Percentiles rank a stretch among this genome's conserved stretches.
These are phyloP conservation scores for Solanum gracilifrons DNA, from an alignment of 257 asterid species.

Conservation along the genomic window DNA sequence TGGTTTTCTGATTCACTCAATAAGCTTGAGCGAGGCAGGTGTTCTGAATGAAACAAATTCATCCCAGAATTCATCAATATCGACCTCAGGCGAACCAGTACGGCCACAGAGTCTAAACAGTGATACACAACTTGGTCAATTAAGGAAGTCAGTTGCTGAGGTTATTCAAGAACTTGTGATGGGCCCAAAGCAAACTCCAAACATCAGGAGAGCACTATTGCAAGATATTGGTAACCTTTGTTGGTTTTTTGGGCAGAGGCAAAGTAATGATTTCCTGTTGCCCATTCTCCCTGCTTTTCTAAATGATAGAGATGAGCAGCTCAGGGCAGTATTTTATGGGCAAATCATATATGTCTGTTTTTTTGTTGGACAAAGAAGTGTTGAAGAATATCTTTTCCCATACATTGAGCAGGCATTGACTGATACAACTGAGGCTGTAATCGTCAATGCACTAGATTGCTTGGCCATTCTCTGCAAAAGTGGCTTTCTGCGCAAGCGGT, in stretches of 20 bases:
- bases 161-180: constrained; percentile 97
- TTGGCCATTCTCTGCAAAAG: constrained; percentile 85
- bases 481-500: constrained; percentile 71
- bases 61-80: constrained; percentile 40
- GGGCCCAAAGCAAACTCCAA: constrained; percentile 99
- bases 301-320: constrained; percentile 96
- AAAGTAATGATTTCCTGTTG: constrained; percentile 89
- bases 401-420: constrained; percentile 95
- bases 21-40: constrained; percentile 95
- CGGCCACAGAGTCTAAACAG: constrained; percentile 40
- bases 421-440: constrained; percentile 76
- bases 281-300: constrained; percentile 99
- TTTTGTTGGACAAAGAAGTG: constrained; percentile 94
- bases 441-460: constrained; percentile 91
- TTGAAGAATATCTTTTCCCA: constrained; percentile 95
- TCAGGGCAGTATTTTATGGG: constrained; percentile 86
- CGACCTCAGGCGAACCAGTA: constrained; percentile 28
- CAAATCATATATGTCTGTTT: constrained; percentile 82
- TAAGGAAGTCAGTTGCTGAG: constrained; percentile 90
- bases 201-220: constrained; percentile 95
- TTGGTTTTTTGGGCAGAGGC: constrained; percentile 99
- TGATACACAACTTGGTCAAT: constrained; percentile 79
- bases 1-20: constrained; percentile 92
- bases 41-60: constrained; percentile 71
- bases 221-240: constrained; percentile 95